phyloP scores from a whole-genome alignment of 2,329 filamentous ascomycete genomes.

The Alternaria ethzedia region DNA sequence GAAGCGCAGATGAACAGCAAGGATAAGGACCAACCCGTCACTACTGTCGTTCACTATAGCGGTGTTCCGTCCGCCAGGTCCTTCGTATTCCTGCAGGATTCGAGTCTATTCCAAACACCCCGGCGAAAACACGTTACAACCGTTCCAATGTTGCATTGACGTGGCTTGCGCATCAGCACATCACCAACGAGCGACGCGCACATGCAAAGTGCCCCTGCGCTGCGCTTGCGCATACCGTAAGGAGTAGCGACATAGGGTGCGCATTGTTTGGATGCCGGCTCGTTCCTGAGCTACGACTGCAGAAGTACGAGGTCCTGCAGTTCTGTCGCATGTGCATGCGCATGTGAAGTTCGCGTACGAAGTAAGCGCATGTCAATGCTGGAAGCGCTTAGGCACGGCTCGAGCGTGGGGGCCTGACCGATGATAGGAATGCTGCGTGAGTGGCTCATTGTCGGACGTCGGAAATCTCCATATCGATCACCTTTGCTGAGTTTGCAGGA shows the following conservation, averaged over 20 bases:
- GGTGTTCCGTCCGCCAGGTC: conserved; percentile 7
- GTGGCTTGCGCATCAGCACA: conserved; percentile 1
- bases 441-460: conserved; percentile 1
- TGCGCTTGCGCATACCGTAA: conserved; percentile 3
- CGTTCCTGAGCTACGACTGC: conserved; percentile 18
- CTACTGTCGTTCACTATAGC: background rate
- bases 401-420: conserved; percentile 8
- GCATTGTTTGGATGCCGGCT: conserved; percentile 17
- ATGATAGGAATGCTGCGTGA: conserved; percentile 8
- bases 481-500: background rate
- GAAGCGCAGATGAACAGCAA: conserved; percentile 6
- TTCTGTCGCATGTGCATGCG: conserved; percentile 17
- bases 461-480: background rate
- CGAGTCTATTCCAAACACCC: background rate
- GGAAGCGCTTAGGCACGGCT: conserved; percentile 7
- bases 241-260: conserved; percentile 6
- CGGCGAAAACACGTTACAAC: conserved; percentile 9
- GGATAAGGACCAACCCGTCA: background rate
- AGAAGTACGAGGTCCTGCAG: conserved; percentile 11
- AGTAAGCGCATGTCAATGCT: conserved; percentile 7
- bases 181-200: conserved; percentile 3
- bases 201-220: background rate
- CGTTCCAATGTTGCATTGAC: conserved; percentile 20
- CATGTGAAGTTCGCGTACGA: conserved; percentile 4
- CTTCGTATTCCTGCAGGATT: conserved; percentile 1